Evolutionary conservation across 768 basidiomycete species (phyloP), one percentile per base, ranked within the genome.

Genomic region (Rhodosporidiobolus odoratus): DNA sequence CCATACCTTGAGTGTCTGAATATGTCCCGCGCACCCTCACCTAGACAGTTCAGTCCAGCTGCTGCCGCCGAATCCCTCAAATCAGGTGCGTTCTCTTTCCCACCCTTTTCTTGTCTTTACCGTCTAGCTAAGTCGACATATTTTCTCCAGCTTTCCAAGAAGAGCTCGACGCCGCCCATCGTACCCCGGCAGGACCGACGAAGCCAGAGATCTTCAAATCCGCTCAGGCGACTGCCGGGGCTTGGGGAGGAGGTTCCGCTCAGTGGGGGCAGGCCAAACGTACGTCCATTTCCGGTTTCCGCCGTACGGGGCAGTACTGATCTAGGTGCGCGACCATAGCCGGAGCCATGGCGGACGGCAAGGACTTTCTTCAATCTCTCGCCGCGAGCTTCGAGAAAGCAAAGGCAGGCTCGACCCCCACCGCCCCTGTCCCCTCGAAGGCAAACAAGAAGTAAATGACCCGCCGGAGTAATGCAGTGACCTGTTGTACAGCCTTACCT

Each of bases 281-380:
- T 73, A 41, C 45, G 71, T 64, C 30, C 34, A 4, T 1, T n/a
- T 35, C 27, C 10, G 5, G 1, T 13, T 3, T 41, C 34, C 27
- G 27, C 27, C 37, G 30, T 10, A 15, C 21, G 1, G 7, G 56
- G 15, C 32, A 5, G 35, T 3, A 7, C 19, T 52, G n/a, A 54
- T 5, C 19, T 6, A 2, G 12, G 0, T 17, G 38, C 27, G 12
- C 34, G 25, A 8, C 0, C 50, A 2, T 47, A 65, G 68, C 40
- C 10, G 67, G 72, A 21, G 53, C 58, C 34, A 65, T 62, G 50
- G 72, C 72, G 3, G 67, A 73, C 57, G 67, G 64, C 9, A 56
- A 59, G 47, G 64, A 66, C 27, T 66, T 73, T 16, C 64, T 61
- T 15, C 8, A 16, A 30, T 10, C 52, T 21, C 60, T 69, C 40